These are phyloP conservation scores for Pseudocercospora pini-densiflorae DNA, from an alignment of 2,329 filamentous ascomycete genomes.

Conservation along the genomic window DNA sequence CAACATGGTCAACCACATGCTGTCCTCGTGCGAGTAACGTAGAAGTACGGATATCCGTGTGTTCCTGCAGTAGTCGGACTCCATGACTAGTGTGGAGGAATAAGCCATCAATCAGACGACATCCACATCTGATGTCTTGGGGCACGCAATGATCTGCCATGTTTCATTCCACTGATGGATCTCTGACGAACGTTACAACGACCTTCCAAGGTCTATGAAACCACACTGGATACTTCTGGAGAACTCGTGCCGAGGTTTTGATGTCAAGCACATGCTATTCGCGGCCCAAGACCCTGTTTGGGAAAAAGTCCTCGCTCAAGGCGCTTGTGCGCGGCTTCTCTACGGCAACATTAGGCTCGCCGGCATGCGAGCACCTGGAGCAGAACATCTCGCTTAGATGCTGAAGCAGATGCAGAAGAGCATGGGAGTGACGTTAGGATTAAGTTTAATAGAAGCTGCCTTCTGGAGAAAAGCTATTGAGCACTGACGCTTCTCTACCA, in stretches of 20 bases:
- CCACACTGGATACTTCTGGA: not conserved
- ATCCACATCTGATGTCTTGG: conserved; percentile 10
- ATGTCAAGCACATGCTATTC: conserved; percentile 7
- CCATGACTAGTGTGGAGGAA: conserved; percentile 14
- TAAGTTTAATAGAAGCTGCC: conserved; percentile 19
- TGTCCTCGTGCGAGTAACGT: conserved; percentile 51
- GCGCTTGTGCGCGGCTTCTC: conserved; percentile 17
- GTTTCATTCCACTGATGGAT: not conserved
- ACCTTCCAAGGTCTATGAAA: not conserved
- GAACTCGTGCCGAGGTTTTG: conserved; percentile 3
- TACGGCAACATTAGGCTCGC: conserved; percentile 17
- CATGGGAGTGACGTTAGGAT: conserved; percentile 20
- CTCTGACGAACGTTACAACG: conserved; percentile 5
- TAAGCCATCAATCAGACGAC: not conserved
- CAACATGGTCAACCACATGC: conserved; percentile 89
- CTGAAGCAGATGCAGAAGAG: conserved; percentile 8
- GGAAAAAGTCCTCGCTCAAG: not conserved
- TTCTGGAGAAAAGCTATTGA: conserved; percentile 1
- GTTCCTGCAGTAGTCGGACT: conserved; percentile 22
- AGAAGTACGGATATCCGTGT: not conserved
- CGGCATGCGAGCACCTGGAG: conserved; percentile 12
- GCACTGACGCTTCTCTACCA: conserved; percentile 5
- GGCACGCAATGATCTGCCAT: conserved; percentile 11
- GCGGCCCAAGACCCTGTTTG: conserved; percentile 16
- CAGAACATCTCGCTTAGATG: conserved; percentile 21